phyloP scores from a whole-genome alignment of 345 rosid species.

The Linum lewisii region DNA sequence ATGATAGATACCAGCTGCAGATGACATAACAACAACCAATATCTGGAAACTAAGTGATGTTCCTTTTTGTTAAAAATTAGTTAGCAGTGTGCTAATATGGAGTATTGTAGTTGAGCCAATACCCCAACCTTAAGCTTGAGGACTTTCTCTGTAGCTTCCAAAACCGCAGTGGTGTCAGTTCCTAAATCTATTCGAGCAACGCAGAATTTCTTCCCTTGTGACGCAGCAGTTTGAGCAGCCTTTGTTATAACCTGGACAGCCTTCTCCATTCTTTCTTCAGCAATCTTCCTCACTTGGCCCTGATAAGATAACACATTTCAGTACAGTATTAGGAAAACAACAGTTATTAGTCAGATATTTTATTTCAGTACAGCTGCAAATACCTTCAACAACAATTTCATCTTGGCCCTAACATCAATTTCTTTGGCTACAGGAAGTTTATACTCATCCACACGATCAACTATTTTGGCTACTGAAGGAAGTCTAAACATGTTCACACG shows the following conservation, averaged over 20 bases:
- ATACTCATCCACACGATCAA: no score
- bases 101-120: no score
- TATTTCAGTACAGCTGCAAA: slow-evolving; percentile 7
- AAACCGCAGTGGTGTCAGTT: slow-evolving; percentile 83
- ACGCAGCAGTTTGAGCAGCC: slow-evolving; percentile 56
- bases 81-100: no score
- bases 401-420: slow-evolving; percentile 69
- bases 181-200: slow-evolving; percentile 71
- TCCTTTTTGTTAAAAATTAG: not conserved
- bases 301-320: slow-evolving; percentile 17
- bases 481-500: slow-evolving; percentile 59
- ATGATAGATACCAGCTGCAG: slow-evolving; percentile 69
- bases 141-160: slow-evolving; percentile 82
- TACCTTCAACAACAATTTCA: slow-evolving; percentile 71
- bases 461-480: no score
- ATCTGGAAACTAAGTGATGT: not conserved
- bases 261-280: slow-evolving; percentile 68
- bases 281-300: slow-evolving; percentile 65
- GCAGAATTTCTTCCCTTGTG: slow-evolving; percentile 67
- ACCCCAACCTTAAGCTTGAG: slow-evolving; percentile 50
- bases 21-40: not conserved
- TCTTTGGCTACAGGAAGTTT: slow-evolving; percentile 84
- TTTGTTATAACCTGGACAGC: slow-evolving; percentile 53
- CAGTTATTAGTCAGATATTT: not conserved
- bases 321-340: not conserved